Conservation (phyloP, 78 protist species). For the Protostelium mycophagum region DNA sequence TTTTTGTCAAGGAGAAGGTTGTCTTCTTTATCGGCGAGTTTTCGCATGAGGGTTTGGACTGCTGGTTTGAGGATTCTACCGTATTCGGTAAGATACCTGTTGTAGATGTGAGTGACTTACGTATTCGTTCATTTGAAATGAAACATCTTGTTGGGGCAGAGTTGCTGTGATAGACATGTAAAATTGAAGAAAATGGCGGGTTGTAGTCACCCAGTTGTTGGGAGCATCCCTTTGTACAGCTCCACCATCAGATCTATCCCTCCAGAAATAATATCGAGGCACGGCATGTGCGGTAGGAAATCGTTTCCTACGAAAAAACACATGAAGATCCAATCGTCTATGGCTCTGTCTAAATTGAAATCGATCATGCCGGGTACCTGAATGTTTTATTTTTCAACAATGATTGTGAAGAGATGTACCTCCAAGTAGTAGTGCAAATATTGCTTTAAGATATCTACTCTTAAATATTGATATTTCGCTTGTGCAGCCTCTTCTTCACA, state of each 20-base stretch:
- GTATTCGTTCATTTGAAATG: too few relatives aligned
- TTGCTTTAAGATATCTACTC: conserved; percentile 40
- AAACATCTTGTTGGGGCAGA: not conserved
- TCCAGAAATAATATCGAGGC: conserved; percentile 88
- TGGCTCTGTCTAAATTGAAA: conserved; percentile 80
- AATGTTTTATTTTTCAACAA: not conserved
- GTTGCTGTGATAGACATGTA: not conserved
- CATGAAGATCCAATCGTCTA: conserved; percentile 95
- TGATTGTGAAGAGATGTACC: not conserved
- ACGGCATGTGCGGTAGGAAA: conserved; percentile 97
- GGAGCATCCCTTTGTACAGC: conserved; percentile 48
- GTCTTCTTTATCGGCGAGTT: conserved; percentile 5
- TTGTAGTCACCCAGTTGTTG: conserved; percentile 17
- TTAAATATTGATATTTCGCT: conserved; percentile 32
- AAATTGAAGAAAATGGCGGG: not conserved
- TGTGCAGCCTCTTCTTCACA: conserved; percentile 13
- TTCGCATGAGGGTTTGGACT: not conserved
- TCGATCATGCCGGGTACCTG: conserved; percentile 9
- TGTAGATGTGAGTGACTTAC: not conserved
- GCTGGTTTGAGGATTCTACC: not conserved
- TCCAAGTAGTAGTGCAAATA: conserved; percentile 42
- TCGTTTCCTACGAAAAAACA: conserved; percentile 98
- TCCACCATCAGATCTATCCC: conserved; percentile 75
- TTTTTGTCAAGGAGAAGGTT: not conserved
- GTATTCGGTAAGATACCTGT: not conserved